Base-by-base conservation (phyloP, 441 rosid genomes). In the Bruguiera hainesii region DNA sequence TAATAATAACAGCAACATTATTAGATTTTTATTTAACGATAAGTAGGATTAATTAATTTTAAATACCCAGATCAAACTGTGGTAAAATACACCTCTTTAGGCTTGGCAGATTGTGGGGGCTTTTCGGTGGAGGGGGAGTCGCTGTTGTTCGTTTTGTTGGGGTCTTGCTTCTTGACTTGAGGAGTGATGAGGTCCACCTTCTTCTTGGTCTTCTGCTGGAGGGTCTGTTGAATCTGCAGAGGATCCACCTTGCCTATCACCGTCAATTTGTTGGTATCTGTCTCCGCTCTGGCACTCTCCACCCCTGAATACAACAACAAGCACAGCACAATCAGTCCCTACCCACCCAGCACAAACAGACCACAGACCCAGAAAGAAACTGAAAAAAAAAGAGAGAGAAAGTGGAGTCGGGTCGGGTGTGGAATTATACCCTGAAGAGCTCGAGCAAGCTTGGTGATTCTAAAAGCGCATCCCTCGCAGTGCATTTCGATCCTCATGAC, bases 171-270 rank as follows among this genome's bases (percentile, higher is more conserved):
- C 76, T 81, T 87, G 31, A 88, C 82, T 52, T 82, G 91, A 5
- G 97, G 96, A 69, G 90, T 89, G 52, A 91, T 16, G 6, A 91
- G 77, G 50, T 88, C 89, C 5, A 87, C 78, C 48, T 81, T 83
- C 84, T 89, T 91, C 73, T 73, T 85, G 31, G 78, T 78, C 73
- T 75, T 82, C 28, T 35, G 64, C 64, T 80, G 82, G 60, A 90
- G 62, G 29, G 59, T 68, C 33, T 85, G 89, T 7, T 75, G 68
- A 60, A 81, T 70, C 79, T 84, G 73, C 53, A 70, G 59, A 23
- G 97, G 93, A 53, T 90, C 88, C 68, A 85, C 81, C 16, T 76
- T 75, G 10, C 93, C 97, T 1, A 39, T 30, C 8, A 88, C 85
- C 53, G 93, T 83, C 63, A 90, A 70, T 25, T 88, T 85, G 80